phyloP scores from a whole-genome alignment of 345 rosid species.

The Syzygium oleosum region DNA sequence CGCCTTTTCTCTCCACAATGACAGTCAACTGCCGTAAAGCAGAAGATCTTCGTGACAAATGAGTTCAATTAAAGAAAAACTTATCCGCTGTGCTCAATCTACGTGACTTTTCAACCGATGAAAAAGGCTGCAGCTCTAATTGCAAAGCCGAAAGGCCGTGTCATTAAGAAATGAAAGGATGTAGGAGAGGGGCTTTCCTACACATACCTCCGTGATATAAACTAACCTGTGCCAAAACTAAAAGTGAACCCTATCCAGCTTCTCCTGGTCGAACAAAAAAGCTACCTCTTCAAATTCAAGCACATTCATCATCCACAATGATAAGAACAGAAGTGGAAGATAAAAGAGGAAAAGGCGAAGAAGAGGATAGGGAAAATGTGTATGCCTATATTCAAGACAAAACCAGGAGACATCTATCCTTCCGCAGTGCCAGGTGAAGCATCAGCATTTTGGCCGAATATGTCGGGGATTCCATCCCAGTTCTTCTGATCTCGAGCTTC shows the following conservation, averaged over 20 bases:
- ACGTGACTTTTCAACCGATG: not conserved
- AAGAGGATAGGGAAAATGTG: not conserved
- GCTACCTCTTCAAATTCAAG: not conserved
- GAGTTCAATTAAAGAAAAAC: not conserved
- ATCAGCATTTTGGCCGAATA: conserved; percentile 59
- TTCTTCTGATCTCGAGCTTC: conserved; percentile 64
- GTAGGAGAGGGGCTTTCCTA: not conserved
- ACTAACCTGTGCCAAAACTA: not conserved
- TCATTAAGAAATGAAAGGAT: not conserved
- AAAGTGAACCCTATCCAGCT: not conserved
- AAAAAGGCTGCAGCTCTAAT: not conserved
- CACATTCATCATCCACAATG: not conserved
- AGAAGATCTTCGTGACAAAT: not conserved
- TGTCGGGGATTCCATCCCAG: conserved; percentile 66
- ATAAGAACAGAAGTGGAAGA: not conserved
- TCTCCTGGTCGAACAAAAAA: not conserved
- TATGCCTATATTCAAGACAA: not conserved
- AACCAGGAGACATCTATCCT: conserved; percentile 9
- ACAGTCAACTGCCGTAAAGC: not conserved
- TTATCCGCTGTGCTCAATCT: not conserved
- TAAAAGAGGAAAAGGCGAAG: not conserved
- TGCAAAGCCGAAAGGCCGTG: not conserved
- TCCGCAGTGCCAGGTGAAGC: conserved; percentile 19
- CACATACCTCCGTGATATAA: not conserved
- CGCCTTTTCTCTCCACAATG: not conserved